phyloP scores from a whole-genome alignment of 768 basidiomycete genomes.

The Panellus pusillus region DNA sequence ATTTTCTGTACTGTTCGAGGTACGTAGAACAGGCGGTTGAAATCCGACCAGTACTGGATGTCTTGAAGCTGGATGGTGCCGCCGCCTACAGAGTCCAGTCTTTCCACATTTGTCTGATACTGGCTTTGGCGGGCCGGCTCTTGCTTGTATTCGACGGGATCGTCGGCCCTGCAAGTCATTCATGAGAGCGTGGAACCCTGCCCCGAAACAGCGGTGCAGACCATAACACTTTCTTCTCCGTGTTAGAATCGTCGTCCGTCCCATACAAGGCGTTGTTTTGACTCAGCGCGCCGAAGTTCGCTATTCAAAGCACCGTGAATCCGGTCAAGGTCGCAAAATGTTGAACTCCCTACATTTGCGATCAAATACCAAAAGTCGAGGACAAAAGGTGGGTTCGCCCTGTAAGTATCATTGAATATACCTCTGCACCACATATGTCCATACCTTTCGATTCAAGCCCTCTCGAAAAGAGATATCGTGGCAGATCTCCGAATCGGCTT shows the following conservation, averaged over 20 bases:
- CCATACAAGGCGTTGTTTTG: slow-evolving; percentile 40
- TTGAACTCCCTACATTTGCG: slow-evolving; percentile 49
- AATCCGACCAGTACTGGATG: slow-evolving; percentile 70
- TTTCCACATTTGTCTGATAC: slow-evolving; percentile 50
- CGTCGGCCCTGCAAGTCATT: slow-evolving; percentile 11
- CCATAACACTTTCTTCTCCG: slow-evolving; percentile 14
- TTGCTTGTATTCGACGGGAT: slow-evolving; percentile 50
- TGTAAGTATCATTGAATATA: slow-evolving; percentile 25
- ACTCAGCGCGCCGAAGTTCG: slow-evolving; percentile 64
- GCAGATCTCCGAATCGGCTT: slow-evolving; percentile 45
- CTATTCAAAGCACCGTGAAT: slow-evolving; percentile 32
- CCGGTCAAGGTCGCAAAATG: background rate
- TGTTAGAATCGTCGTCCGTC: slow-evolving; percentile 25
- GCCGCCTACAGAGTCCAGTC: slow-evolving; percentile 20
- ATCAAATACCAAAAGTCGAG: slow-evolving; percentile 68
- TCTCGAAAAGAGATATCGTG: slow-evolving; percentile 69
- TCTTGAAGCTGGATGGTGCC: slow-evolving; percentile 23
- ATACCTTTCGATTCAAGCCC: slow-evolving; percentile 50
- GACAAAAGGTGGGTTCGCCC: slow-evolving; percentile 53
- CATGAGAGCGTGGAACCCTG: slow-evolving; percentile 6
- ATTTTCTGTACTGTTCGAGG: slow-evolving; percentile 66
- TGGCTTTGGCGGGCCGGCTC: slow-evolving; percentile 51
- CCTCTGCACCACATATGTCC: background rate
- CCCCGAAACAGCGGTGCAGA: slow-evolving; percentile 11
- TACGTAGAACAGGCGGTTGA: slow-evolving; percentile 60